Evolutionary conservation across 1,284 basidiomycete species (phyloP).

Genomic region (Laetiporus sulphureus): DNA sequence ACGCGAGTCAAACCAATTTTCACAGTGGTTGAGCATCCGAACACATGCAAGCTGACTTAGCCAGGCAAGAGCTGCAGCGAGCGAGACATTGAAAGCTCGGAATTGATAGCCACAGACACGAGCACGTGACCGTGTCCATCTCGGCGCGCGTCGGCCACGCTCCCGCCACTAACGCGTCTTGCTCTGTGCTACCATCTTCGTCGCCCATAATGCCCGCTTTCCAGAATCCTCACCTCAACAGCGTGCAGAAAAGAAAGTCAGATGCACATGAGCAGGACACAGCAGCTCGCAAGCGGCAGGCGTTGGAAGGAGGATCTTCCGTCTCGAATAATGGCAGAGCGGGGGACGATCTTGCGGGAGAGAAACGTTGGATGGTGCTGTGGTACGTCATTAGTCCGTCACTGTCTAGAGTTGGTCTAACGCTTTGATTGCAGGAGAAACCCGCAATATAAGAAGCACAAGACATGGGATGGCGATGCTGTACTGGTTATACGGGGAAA

Average conservation of each 20-base stretch:
- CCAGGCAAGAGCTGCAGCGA: neutral
- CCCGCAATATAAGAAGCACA: slow-evolving; percentile 81
- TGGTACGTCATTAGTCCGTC: slow-evolving; percentile 35
- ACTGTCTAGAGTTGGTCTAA: neutral
- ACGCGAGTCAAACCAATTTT: no score
- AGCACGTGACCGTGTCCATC: no score
- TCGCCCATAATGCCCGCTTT: slow-evolving; percentile 20
- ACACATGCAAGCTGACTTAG: neutral
- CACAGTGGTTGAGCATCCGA: no score
- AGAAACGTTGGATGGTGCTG: slow-evolving; percentile 64
- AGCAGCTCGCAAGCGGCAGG: slow-evolving; percentile 29
- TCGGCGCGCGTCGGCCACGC: no score
- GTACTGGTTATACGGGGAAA: slow-evolving; percentile 48
- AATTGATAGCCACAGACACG: no score
- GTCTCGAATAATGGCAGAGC: slow-evolving; percentile 8
- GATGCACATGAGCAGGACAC: slow-evolving; percentile 22
- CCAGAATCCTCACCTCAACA: slow-evolving; percentile 11
- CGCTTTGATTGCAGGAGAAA: slow-evolving; percentile 46
- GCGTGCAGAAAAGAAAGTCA: slow-evolving; percentile 23
- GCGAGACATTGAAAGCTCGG: no score
- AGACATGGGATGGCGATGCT: slow-evolving; percentile 87
- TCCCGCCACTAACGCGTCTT: slow-evolving; percentile 1
- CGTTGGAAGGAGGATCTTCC: slow-evolving; percentile 15
- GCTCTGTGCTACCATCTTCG: neutral
- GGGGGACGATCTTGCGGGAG: slow-evolving; percentile 14